Percentiles rank a stretch among this genome's conserved stretches.
Evolutionary conservation across 192 early-diverging fungal species (phyloP).

Genomic region (Phlyctochytrium planicorne): DNA sequence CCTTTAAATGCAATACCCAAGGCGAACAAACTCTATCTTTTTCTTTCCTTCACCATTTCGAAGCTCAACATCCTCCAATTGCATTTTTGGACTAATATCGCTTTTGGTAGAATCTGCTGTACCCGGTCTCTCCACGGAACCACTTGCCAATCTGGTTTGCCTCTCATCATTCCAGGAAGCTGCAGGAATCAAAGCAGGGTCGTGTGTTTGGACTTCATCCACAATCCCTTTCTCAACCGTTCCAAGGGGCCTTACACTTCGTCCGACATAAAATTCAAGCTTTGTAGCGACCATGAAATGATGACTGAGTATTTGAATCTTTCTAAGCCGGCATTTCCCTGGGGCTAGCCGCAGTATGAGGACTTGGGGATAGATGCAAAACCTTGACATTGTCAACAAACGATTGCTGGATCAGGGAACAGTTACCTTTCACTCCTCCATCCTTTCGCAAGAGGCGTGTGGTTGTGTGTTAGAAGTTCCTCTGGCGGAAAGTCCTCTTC

Average conservation of each 20-base stretch:
- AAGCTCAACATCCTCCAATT: background rate
- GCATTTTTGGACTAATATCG: background rate
- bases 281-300: slow-evolving; percentile 77
- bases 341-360: slow-evolving; percentile 57
- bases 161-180: background rate
- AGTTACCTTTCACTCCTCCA: slow-evolving; percentile 51
- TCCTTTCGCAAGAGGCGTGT: slow-evolving; percentile 35
- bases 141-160: background rate
- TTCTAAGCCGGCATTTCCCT: slow-evolving; percentile 56
- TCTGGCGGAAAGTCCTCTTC: slow-evolving; percentile 41
- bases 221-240: background rate
- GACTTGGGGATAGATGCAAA: slow-evolving; percentile 70
- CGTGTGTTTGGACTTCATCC: background rate
- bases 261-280: slow-evolving; percentile 69
- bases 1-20: slow-evolving; percentile 1
- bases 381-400: no score
- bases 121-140: slow-evolving; percentile 4
- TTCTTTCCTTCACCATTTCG: slow-evolving; percentile 4
- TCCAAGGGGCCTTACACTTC: background rate
- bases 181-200: background rate
- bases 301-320: slow-evolving; percentile 72
- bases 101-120: slow-evolving; percentile 7
- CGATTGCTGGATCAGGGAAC: no score
- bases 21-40: slow-evolving; percentile 1
- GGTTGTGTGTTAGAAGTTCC: slow-evolving; percentile 18